Percentiles rank a stretch among this genome's conserved stretches.
phyloP scores from a whole-genome alignment of 768 basidiomycete genomes.

The Russula sp. region DNA sequence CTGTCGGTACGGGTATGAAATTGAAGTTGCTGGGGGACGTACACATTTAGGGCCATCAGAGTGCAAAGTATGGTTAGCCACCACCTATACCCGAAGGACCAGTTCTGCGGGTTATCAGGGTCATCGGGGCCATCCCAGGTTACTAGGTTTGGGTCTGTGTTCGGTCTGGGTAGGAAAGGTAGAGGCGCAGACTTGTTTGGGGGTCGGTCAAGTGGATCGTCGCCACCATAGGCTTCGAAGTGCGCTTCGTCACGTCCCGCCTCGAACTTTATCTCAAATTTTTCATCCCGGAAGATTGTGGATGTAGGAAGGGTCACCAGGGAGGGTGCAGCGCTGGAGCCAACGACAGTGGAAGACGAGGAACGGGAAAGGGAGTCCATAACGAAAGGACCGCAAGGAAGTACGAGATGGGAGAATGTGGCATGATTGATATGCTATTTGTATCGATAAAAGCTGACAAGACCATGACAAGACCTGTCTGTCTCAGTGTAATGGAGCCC shows the following conservation, averaged over 20 bases:
- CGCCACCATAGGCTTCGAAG: not conserved
- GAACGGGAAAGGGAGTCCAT: not conserved
- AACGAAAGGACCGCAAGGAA: not conserved
- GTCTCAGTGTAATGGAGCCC: not conserved
- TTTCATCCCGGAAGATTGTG: not conserved
- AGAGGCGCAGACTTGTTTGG: not conserved
- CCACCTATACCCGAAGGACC: conserved; percentile 15
- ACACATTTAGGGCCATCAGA: conserved; percentile 16
- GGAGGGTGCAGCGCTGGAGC: not conserved
- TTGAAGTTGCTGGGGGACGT: not conserved
- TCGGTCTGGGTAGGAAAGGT: conserved; percentile 4
- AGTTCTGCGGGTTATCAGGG: conserved; percentile 22
- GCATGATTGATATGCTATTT: not conserved
- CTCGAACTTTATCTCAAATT: not conserved
- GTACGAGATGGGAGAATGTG: too few relatives aligned
- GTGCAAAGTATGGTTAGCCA: conserved; percentile 8
- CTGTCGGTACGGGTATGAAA: not conserved
- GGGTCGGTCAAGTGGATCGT: not conserved
- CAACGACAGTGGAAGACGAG: not conserved
- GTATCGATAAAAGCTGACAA: not conserved
- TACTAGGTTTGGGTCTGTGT: conserved; percentile 13
- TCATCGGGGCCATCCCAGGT: conserved; percentile 18
- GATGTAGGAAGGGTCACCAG: not conserved
- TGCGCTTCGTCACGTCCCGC: not conserved
- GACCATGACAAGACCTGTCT: not conserved